Conservation (phyloP, 495 filamentous ascomycete species). For the Penicillium dipodomyicola region DNA sequence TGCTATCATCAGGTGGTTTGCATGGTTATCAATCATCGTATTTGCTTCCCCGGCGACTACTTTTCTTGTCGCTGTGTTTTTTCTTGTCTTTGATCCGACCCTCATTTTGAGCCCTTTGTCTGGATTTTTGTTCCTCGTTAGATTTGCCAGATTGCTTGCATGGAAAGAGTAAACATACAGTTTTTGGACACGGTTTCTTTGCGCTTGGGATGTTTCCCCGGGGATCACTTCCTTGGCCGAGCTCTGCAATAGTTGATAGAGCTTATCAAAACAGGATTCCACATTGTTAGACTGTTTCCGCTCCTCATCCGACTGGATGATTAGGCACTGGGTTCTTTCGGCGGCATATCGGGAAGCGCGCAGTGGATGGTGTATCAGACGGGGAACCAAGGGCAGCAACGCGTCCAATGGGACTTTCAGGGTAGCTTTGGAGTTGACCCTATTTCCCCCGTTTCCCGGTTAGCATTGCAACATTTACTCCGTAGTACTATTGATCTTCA, state of each 20-base stretch:
- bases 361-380: conserved; percentile 61
- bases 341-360: conserved; percentile 69
- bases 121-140: conserved; percentile 30
- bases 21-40: conserved; percentile 37
- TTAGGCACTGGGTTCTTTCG: conserved; percentile 56
- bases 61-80: conserved; percentile 76
- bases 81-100: conserved; percentile 73
- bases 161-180: conserved; percentile 52
- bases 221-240: conserved; percentile 55
- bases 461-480: conserved; percentile 15
- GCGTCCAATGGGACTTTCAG: conserved; percentile 58
- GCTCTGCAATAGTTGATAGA: conserved; percentile 55
- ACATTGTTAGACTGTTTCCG: conserved; percentile 66
- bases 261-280: conserved; percentile 60
- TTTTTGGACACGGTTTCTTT: conserved; percentile 56
- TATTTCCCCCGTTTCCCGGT: conserved; percentile 32
- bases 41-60: conserved; percentile 54
- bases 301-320: conserved; percentile 66
- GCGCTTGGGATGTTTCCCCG: conserved; percentile 62
- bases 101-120: conserved; percentile 70
- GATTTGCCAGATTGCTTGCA: neutral
- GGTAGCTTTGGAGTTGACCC: conserved; percentile 91
- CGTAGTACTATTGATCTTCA: conserved; percentile 6
- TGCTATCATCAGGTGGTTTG: neutral
- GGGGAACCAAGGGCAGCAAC: conserved; percentile 64